Evolutionary conservation across 2,329 filamentous ascomycete species (phyloP).

Genomic region (Pseudonectria foliicola): DNA sequence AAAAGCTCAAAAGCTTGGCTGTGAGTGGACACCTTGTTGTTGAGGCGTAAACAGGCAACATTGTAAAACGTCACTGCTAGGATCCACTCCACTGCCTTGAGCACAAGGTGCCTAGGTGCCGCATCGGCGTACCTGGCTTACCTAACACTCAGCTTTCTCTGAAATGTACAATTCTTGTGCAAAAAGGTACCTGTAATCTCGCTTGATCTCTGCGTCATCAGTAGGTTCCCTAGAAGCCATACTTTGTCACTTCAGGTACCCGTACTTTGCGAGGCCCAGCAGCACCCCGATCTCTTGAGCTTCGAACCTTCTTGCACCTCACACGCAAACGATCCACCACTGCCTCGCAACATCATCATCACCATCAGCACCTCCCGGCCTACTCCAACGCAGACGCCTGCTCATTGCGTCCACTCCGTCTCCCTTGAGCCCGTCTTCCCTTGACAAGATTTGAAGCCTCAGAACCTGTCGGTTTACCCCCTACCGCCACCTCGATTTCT

Average conservation of each 20-base stretch:
- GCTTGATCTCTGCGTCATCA: too few relatives aligned
- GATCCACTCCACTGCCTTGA: slow-evolving; percentile 14
- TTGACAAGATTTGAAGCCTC: too few relatives aligned
- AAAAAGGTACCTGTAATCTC: too few relatives aligned
- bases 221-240: slow-evolving; percentile 1
- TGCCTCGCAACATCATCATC: slow-evolving; percentile 8
- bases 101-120: slow-evolving; percentile 2
- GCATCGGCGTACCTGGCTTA: slow-evolving; percentile 15
- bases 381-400: slow-evolving; percentile 5
- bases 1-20: too few relatives aligned
- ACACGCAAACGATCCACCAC: slow-evolving; percentile 12
- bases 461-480: too few relatives aligned
- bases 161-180: too few relatives aligned
- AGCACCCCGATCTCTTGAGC: slow-evolving; percentile 22
- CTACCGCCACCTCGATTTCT: slow-evolving; percentile 1
- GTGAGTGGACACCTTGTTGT: too few relatives aligned
- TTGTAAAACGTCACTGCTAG: slow-evolving; percentile 28
- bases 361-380: slow-evolving; percentile 1
- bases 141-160: too few relatives aligned
- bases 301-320: slow-evolving; percentile 27
- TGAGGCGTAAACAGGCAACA: slow-evolving; percentile 22
- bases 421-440: not conserved
- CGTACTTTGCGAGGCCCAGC: slow-evolving; percentile 11
- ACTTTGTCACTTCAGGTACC: slow-evolving; percentile 3
- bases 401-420: slow-evolving; percentile 1